Base-by-base conservation (phyloP, 495 filamentous ascomycete species). In the Annulohypoxylon nitens region DNA sequence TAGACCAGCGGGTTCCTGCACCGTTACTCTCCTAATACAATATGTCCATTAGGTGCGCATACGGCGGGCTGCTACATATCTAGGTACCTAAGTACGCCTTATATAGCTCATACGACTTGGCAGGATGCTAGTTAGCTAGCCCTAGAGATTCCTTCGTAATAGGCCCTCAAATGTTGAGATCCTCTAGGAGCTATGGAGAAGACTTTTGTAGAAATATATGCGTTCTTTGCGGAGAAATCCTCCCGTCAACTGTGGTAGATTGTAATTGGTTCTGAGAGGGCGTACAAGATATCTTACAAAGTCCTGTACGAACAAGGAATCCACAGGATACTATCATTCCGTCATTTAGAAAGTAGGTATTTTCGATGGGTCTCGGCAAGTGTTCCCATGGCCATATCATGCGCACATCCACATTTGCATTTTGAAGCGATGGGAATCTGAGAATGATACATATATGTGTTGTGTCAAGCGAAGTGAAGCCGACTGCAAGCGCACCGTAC, bases 401-500 rank as follows among this genome's bases (percentile, higher is more conserved):
- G 39, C 18, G 9, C 36, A 34, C 20, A 69, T 10, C 6, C 26
- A 62, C 23, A 36, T 62, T 57, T 23, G 37, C 67, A 70, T 63
- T 26, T 34, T 37, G 26, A 57, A 48, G 37, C 8, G 7, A 37
- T 48, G 58, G 18, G 25, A 58, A 48, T 63, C 47, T 45, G 12
- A 50, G 6, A 25, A 36, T 37, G 41, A 41, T 20, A 58, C 59
- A 57, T 50, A n/a, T 43, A 43, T 43, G 14, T 43, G 14, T n/a
- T 33, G 37, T 61, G 58, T 43, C 20, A 18, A 8, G 34, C 39
- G 43, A 43, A 61, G 25, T 36, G 61, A 66, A 66, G 68, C 68
- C 68, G 62, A 61, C 47, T 36, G 36, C 61, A 71, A 65, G 68
- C 68, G 68, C 53, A 33, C 61, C 36, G 20, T 45, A 64, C 47